Evolutionary conservation across 441 rosid species (phyloP).

Genomic region (Populus hybrid): DNA sequence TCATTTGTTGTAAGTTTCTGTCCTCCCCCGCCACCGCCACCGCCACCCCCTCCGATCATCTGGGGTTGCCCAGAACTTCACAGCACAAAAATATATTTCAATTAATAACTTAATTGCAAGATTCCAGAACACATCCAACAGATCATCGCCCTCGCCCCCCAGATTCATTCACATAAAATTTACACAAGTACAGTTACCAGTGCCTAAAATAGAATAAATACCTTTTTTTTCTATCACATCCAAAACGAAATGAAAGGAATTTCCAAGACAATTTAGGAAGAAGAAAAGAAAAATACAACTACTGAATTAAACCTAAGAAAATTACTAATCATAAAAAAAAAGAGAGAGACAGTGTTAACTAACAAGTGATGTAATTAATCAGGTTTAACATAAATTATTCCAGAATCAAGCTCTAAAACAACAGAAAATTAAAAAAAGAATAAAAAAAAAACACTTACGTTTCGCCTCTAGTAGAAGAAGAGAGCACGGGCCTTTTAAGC

Average conservation of each 20-base stretch:
- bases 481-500: slow-evolving; percentile 52
- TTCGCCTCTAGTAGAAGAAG: slow-evolving; percentile 57
- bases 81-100: slow-evolving; percentile 17
- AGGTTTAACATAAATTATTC: slow-evolving; percentile 13
- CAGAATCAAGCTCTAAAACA: slow-evolving; percentile 15
- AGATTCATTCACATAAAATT: not conserved
- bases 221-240: not conserved
- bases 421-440: slow-evolving; percentile 2
- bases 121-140: slow-evolving; percentile 13
- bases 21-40: slow-evolving; percentile 47
- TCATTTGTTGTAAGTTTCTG: slow-evolving; percentile 93
- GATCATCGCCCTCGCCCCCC: not conserved
- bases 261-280: not conserved
- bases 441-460: slow-evolving; percentile 42
- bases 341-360: not conserved
- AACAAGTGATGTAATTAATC: slow-evolving; percentile 19
- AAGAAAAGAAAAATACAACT: not conserved
- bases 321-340: slow-evolving; percentile 6
- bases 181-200: not conserved
- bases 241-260: not conserved
- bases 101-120: slow-evolving; percentile 5
- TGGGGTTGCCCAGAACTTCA: slow-evolving; percentile 71
- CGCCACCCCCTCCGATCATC: slow-evolving; percentile 30
- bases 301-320: not conserved
- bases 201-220: not conserved